Evolutionary conservation across 2,329 filamentous ascomycete species (phyloP), one percentile per base, ranked within the genome.

Genomic region (Apiospora sp.): DNA sequence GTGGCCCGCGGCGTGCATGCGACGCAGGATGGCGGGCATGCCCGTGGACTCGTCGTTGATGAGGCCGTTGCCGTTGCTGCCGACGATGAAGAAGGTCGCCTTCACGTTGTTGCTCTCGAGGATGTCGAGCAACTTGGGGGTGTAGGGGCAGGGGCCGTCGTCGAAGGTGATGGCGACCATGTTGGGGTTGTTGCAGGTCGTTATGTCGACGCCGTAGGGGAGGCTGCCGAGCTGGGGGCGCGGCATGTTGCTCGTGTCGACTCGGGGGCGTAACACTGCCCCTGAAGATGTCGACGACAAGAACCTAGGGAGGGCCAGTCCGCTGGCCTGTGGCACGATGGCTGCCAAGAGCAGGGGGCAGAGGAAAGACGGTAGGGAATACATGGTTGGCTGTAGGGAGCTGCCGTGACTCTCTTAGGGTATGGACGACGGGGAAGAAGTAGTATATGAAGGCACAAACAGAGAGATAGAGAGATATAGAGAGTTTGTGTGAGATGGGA

Each of bases 1-100:
- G 74, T 87, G 86, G n/a, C 86, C 85, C 46, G 83, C 81, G 4
- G 75, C 75, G 67, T 83, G 75, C 83, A 87, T 86, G 34, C 83
- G 81, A 75, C 85, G 80, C 73, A 88, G 82, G 37, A 83, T 79
- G 24, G 78, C 79, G 51, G 80, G 75, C 79, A 82, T 86, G 68
- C 43, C 69, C 6, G 69, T 64, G 24, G 37, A 41, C 69, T 46
- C 37, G 34, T 79, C 75, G 24, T 78, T 71, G 19, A 75, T 73
- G 22, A 76, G 71, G 74, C 84, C 84, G 37, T 81, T 83, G 64
- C 84, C 86, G 74, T 85, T 86, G 71, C 84, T 81, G 8, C 86
- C 86, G 46, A 76, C 77, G 54, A 79, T 13, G 68, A 79, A 79
- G 72, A 79, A 79, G 27, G 77, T 79, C 24, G 75, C 76, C 37